Evolutionary conservation across 169 alveolate genomes (phyloP), one percentile per base, ranked within the genome.

Genomic region (Babesia bovis): DNA sequence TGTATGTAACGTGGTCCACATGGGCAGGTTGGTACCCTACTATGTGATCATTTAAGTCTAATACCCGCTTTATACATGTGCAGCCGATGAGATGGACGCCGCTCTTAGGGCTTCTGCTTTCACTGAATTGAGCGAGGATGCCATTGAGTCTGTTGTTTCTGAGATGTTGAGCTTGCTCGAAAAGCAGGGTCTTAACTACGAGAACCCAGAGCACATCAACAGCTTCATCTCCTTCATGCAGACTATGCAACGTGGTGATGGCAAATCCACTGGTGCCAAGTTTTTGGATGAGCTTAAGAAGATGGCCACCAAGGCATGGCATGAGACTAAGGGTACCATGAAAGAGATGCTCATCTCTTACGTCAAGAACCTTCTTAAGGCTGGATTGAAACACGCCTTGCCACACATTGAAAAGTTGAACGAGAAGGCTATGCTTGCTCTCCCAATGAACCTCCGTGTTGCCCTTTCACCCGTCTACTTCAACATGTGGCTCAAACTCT

Each of bases 391-490:
- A 40, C 66, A 78, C 25, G 68, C 76, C 3, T 26, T 78, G 66
- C 87, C 87, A 6, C 32, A 21, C 33, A 28, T 78, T 28, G 87
- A 68, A 50, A 58, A 44, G 41, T 28, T 78, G n/a, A 53, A 65
- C 68, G 73, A 78, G 44, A 59, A 40, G 51, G 74, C 87, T 56
- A 59, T 78, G 68, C 12, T 15, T 1, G 0, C 50, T 2, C 87
- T 78, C 23, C 87, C 82, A 15, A 49, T 61, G 67, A 65, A 68
- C 38, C 59, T 69, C 52, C 70, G 68, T 36, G 60, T 70, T 33
- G 82, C 77, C 52, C 53, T 78, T 26, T 45, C 87, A 0, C 87
- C 87, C n/a, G 23, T 78, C 38, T 51, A 33, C 61, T 78, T 30
- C 87, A 60, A 49, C 79, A 40, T 78, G 76, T 78, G 72, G 78